Evolutionary conservation across 495 filamentous ascomycete species (phyloP), one percentile per base, ranked within the genome.

Genomic region (Podospora sp.): DNA sequence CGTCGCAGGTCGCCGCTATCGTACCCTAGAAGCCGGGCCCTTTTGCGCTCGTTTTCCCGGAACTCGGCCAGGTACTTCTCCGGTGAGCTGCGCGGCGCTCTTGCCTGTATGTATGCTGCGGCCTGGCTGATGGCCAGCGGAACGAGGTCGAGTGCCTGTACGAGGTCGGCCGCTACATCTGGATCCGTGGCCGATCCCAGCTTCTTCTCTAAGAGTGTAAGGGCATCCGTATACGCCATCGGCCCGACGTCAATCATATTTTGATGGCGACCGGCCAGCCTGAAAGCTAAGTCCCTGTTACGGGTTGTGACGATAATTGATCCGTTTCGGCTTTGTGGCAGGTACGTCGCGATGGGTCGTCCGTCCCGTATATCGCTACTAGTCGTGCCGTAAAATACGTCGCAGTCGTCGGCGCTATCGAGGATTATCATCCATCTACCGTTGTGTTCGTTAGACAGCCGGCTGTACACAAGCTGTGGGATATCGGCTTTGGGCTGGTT

Each of bases 111-210:
- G 67, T 81, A 86, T 3, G 75, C 77, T 5, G 81, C 81, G 2
- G 82, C 82, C 69, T 86, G 82, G 14, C 73, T 74, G 36, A 86
- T 84, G 4, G 83, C 82, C 12, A 86, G 79, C 20, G 85, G 82
- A 65, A 86, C 76, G 53, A 65, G 76, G 14, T 83, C 82, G 3
- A 86, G 77, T 24, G 71, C 74, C 25, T 63, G 63, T 18, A 75
- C 68, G 0, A 85, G 76, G 27, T 76, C 58, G 16, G 25, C 56
- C 16, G 61, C 69, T 46, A 66, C 57, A 22, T 73, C 53, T 18
- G 52, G 16, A 60, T 74, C 69, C 26, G 62, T 33, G 35, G 46
- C 58, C 20, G 57, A 65, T 22, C 60, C 65, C 26, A 81, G 66
- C 36, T 74, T 72, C 36, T 71, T 66, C 62, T 72, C 27, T 0